Evolutionary conservation across 2,329 filamentous ascomycete genomes (phyloP), one percentile per base, ranked within the genome.

Genomic region (Paraphaeosphaeria minitans): DNA sequence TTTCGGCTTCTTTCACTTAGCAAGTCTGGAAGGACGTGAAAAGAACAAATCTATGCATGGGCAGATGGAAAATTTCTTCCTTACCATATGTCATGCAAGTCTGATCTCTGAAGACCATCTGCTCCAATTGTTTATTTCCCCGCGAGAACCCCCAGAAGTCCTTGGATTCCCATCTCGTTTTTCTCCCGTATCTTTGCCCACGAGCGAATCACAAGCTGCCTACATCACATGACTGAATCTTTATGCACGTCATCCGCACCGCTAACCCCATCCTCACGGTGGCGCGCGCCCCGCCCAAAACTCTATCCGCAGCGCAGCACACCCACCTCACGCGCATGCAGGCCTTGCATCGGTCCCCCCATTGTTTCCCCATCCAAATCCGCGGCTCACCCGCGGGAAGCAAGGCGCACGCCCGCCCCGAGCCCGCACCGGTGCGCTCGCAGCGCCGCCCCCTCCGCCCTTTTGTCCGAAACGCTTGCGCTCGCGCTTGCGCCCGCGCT

Each of bases 231-330:
- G 62, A 66, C 54, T 50, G n/a, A 9, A 14, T 33, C 1, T 37
- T 56, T 57, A 62, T 66, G 62, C 64, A 48, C 57, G 59, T 64
- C 64, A 66, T 64, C 49, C 45, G 5, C 55, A 19, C 39, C 27
- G 31, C 37, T 45, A 57, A 29, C 19, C 55, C 53, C 13, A 13
- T 56, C 50, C n/a, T 16, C 53, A 45, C 35, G 37, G 29, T 45
- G 49, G 49, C 49, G 49, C 35, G 8, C 49, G 49, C 49, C 47
- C 49, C 49, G 49, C 35, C 21, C 49, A 51, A 51, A 51, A 51
- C 49, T 51, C 49, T 51, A 51, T 41, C 49, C 37, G 35, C 49
- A 51, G 47, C 47, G 29, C 47, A 33, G 41, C 41, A 19, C 41
- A 10, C 9, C 41, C 47, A 37, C 16, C 47, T 12, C n/a, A 37